phyloP scores from a whole-genome alignment of 139 green algal species.

The Picochlorum sp. region DNA sequence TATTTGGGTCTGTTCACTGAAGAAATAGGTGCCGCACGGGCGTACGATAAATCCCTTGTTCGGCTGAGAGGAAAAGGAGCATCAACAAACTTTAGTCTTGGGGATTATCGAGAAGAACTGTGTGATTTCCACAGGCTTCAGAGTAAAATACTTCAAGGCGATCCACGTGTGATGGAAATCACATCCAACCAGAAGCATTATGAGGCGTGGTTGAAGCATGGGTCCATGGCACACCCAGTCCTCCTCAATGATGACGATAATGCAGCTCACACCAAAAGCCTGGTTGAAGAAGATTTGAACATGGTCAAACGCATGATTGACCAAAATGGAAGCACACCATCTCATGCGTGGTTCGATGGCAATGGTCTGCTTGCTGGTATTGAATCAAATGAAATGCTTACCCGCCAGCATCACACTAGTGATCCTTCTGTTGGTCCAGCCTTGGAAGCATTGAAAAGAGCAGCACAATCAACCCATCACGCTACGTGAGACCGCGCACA shows the following conservation, averaged over 20 bases:
- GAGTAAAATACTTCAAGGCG: slow-evolving; percentile 15
- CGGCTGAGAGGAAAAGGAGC: slow-evolving; percentile 50
- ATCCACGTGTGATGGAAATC: slow-evolving; percentile 9
- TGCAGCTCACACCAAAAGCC: no score
- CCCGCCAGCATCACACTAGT: no score
- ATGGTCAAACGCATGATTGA: no score
- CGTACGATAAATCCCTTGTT: slow-evolving; percentile 68
- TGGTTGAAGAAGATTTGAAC: no score
- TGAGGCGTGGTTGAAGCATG: slow-evolving; percentile 32
- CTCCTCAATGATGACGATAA: background rate
- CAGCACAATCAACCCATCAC: no score
- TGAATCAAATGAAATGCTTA: no score
- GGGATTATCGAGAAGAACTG: slow-evolving; percentile 53
- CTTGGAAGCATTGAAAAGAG: no score
- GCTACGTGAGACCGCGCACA: no score
- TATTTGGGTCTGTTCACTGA: slow-evolving; percentile 73
- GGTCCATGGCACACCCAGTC: slow-evolving; percentile 6
- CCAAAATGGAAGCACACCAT: no score
- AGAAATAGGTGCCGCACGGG: slow-evolving; percentile 37
- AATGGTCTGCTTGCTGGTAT: no score
- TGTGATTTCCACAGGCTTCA: slow-evolving; percentile 54
- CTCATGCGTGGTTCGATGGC: no score
- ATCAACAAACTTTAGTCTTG: slow-evolving; percentile 76
- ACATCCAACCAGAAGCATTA: slow-evolving; percentile 8
- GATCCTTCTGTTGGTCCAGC: no score